Base-by-base conservation (phyloP, 2,329 filamentous ascomycete genomes). In the Lizonia empirigonia region DNA sequence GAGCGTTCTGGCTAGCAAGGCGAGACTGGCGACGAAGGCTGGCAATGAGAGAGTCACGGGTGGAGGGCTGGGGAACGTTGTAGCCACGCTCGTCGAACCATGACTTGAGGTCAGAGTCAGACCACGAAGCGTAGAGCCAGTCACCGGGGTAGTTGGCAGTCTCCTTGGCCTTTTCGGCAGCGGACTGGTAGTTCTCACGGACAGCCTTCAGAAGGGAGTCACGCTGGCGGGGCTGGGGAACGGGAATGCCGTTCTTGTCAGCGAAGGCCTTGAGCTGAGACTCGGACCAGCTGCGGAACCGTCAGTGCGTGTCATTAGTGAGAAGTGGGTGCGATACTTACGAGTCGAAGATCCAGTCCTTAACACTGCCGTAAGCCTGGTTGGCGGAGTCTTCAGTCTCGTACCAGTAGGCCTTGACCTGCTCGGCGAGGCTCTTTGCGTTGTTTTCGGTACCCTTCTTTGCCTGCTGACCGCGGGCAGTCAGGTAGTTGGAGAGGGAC, bases 181-280 rank as follows among this genome's bases (percentile, higher is more conserved):
- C 76, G 1, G 83, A 76, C 63, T 96, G 89, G 70, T 96, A 97
- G 75, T 85, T 92, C 58, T 88, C 81, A 57, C 93, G 90, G 53
- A 86, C 84, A 64, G 90, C 85, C 64, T 88, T 82, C 60, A 97
- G 81, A 36, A 97, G 78, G 20, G 84, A 86, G 71, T 97, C 93
- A 66, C 91, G 89, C 67, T 88, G 88, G 67, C 89, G 89, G 51
- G 93, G 93, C 67, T 95, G 89, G 47, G 93, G 91, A 60, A 89
- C 89, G 50, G 91, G 90, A 65, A 99, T 91, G 58, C 83, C 83
- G 74, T 97, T 84, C 73, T 88, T 88, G 74, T 97, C 93, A 58
- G 91, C 88, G 76, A 97, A 97, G 1, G 89, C 78, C 81, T 97
- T 97, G 62, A 99, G 82, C 72, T 95, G 88, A 60, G 91, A 97